Conservation (phyloP, 2,329 filamentous ascomycete species). For the Calycina marina region DNA sequence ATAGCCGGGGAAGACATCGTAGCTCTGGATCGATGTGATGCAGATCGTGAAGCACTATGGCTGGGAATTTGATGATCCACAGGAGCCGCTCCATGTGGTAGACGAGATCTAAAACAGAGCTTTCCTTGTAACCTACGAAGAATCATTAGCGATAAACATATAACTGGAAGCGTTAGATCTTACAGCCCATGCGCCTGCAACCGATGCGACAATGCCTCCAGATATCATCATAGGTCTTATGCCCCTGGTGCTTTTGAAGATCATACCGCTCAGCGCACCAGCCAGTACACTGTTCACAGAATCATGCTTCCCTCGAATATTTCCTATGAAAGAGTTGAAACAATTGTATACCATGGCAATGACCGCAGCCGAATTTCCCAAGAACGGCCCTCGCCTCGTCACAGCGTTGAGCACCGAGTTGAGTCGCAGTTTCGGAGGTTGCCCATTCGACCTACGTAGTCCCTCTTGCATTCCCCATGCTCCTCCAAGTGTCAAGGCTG, state of each 20-base stretch:
- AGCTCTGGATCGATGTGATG: too few relatives aligned
- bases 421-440: slow-evolving; percentile 78
- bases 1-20: slow-evolving; percentile 1
- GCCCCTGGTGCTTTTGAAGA: slow-evolving; percentile 94
- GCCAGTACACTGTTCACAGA: slow-evolving; percentile 76
- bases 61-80: too few relatives aligned
- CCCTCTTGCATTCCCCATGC: slow-evolving; percentile 89
- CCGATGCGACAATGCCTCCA: slow-evolving; percentile 70
- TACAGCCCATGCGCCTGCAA: slow-evolving; percentile 86
- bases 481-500: slow-evolving; percentile 75
- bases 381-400: slow-evolving; percentile 80
- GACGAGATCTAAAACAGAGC: slow-evolving; percentile 34
- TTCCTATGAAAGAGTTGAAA: slow-evolving; percentile 71
- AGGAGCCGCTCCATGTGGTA: too few relatives aligned
- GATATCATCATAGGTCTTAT: slow-evolving; percentile 89
- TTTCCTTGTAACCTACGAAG: slow-evolving; percentile 32
- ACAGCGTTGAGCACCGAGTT: slow-evolving; percentile 93
- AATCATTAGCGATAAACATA: slow-evolving; percentile 5
- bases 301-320: slow-evolving; percentile 73
- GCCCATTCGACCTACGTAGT: slow-evolving; percentile 57
- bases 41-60: too few relatives aligned
- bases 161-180: slow-evolving; percentile 25
- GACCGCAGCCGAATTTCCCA: slow-evolving; percentile 92
- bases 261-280: slow-evolving; percentile 74
- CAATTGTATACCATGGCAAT: slow-evolving; percentile 95